Evolutionary conservation across 495 filamentous ascomycete species (phyloP).

Genomic region (Podospora tetraspora): DNA sequence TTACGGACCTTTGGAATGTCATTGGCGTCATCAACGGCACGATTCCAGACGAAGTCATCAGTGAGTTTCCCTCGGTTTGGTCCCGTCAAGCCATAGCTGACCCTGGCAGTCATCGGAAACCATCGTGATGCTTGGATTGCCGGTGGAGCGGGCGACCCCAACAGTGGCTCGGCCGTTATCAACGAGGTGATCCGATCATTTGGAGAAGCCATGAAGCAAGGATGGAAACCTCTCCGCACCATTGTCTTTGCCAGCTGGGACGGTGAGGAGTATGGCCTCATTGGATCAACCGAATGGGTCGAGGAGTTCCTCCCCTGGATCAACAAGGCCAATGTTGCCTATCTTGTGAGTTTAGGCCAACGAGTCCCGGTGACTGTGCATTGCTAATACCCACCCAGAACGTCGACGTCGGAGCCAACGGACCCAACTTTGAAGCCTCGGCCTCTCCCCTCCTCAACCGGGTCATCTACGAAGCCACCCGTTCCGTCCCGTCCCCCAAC

Average conservation of each 20-base stretch:
- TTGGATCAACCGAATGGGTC: constrained; percentile 93
- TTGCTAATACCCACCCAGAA: constrained; percentile 44
- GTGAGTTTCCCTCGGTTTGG: constrained; percentile 13
- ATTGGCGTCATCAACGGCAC: constrained; percentile 93
- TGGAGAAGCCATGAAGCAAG: constrained; percentile 66
- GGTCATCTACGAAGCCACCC: constrained; percentile 63
- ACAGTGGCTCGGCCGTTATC: constrained; percentile 83
- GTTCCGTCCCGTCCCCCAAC: constrained; percentile 73
- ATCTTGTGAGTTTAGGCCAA: constrained; percentile 47
- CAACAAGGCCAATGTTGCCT: constrained; percentile 68
- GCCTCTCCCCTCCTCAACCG: constrained; percentile 77
- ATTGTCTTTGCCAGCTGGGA: constrained; percentile 97
- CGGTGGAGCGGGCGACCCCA: constrained; percentile 82
- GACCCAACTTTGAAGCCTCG: constrained; percentile 61
- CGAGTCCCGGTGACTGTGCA: background rate
- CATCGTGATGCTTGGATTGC: constrained; percentile 94
- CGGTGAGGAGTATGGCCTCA: constrained; percentile 84
- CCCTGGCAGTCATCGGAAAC: constrained; percentile 67
- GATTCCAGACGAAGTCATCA: constrained; percentile 65
- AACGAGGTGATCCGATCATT: constrained; percentile 82
- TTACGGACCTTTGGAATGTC: constrained; percentile 88
- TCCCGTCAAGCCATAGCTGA: background rate
- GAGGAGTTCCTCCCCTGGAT: constrained; percentile 92
- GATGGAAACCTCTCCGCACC: constrained; percentile 86
- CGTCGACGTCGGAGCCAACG: constrained; percentile 74